Base-by-base conservation (phyloP, 345 rosid species). In the Toxicodendron radicans region DNA sequence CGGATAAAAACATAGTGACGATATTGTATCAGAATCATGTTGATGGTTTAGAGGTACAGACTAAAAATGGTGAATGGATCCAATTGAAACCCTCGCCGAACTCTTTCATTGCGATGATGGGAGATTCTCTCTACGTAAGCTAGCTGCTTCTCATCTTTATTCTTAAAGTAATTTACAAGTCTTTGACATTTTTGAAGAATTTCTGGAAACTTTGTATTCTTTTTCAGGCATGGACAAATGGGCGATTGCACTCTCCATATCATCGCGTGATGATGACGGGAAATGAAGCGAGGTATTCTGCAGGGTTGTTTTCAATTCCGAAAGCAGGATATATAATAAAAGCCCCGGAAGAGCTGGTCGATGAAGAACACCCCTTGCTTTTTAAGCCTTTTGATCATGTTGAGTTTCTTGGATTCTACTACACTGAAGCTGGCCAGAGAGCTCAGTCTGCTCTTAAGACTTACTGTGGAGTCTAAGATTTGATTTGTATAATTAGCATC, bases 251-350 rank as follows among this genome's bases (percentile, higher is more conserved):
- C 79, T 86, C 92, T 67, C 79, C 95, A 0, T 43, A 72, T 61
- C 97, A 92, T 58, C 86, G 93, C 0, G 95, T 90, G 8, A 86
- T 89, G 97, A 89, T 87, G 91, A 80, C 59, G 0, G 93, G 93
- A 80, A 78, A 80, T 43, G 77, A 78, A 38, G 68, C 92, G 0
- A 85, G 94, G 68, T 90, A 90, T 74, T 86, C 90, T 0, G 67
- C 83, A 0, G 94, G 90, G 48, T 49, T 90, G 68, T 88, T 90
- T 81, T 86, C 94, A 13, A 64, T 83, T 9, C 90, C 89, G 0
- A 88, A 82, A 83, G 84, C 76, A 12, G 89, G 88, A 11, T 77
- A 78, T 56, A 17, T 76, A 3, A 52, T 90, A 6, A 76, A 75
- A 58, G 82, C 89, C 10, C 92, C 92, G 1, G 80, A 85, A n/a